Conservation (phyloP, 1,284 basidiomycete species). For the Testicularia cyperi region DNA sequence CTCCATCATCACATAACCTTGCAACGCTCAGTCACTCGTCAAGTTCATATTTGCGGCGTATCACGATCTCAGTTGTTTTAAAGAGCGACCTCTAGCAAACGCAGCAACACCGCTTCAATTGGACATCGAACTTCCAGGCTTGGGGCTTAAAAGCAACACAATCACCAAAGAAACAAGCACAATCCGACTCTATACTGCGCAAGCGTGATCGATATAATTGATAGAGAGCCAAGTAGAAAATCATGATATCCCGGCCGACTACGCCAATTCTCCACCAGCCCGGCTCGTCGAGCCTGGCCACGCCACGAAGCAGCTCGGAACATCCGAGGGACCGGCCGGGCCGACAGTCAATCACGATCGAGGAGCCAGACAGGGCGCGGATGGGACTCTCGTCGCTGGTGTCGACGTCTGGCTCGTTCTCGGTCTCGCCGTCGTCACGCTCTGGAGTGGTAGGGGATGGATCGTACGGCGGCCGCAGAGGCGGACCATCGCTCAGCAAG, state of each 20-base stretch:
- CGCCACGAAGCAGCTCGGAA: constrained; percentile 23
- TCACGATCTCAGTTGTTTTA: no score
- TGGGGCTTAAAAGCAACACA: no score
- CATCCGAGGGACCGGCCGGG: constrained; percentile 2
- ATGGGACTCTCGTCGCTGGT: constrained; percentile 11
- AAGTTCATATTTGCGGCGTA: no score
- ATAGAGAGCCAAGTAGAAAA: neutral
- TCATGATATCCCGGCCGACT: constrained; percentile 16
- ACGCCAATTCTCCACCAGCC: constrained; percentile 28
- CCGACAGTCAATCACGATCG: constrained; percentile 32
- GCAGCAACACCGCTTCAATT: no score
- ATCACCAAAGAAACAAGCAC: no score
- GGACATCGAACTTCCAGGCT: no score
- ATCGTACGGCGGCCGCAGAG: constrained; percentile 33
- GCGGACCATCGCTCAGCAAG: constrained; percentile 29
- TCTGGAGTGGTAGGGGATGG: constrained; percentile 35
- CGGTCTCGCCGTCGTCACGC: constrained; percentile 16
- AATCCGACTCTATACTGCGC: no score
- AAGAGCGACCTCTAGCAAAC: no score
- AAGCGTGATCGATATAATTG: no score
- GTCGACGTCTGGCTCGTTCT: constrained; percentile 4
- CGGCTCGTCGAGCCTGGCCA: constrained; percentile 12
- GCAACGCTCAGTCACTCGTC: no score
- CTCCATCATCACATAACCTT: no score
- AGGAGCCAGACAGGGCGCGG: constrained; percentile 27